Conservation (phyloP, 164 flowering plant species). For the Saururus chinensis region DNA sequence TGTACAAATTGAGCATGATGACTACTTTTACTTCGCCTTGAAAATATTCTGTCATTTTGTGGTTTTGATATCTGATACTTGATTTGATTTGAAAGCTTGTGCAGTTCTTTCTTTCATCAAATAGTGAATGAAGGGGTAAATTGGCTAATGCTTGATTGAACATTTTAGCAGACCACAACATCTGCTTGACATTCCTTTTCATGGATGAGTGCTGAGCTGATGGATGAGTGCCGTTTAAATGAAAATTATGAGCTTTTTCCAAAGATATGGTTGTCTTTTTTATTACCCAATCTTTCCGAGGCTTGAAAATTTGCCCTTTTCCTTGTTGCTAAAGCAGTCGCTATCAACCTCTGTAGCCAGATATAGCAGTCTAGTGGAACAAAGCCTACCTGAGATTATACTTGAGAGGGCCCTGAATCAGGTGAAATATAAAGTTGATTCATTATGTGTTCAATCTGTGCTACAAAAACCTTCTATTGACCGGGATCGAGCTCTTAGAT, state of each 20-base stretch:
- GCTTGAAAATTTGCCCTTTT: not conserved
- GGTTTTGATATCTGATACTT: not conserved
- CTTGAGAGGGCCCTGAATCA: slow-evolving; percentile 40
- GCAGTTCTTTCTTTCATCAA: no score
- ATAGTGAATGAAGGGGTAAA: no score
- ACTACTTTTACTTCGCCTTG: no score
- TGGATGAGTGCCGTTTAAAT: not conserved
- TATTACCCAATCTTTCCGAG: not conserved
- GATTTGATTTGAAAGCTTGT: no score
- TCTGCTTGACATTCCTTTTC: no score
- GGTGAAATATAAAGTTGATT: slow-evolving; percentile 27
- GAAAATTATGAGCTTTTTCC: not conserved
- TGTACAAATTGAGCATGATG: no score
- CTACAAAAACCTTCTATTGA: slow-evolving; percentile 25
- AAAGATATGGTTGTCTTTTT: not conserved
- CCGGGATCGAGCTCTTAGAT: slow-evolving; percentile 48
- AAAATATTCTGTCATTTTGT: no score
- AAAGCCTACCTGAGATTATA: slow-evolving; percentile 8
- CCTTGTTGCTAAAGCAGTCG: not conserved
- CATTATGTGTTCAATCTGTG: slow-evolving; percentile 29
- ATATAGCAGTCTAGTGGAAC: slow-evolving; percentile 32
- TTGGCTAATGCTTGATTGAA: no score
- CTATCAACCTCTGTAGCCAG: slow-evolving; percentile 20
- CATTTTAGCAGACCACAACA: no score
- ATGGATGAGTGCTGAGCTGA: not conserved